These are phyloP conservation scores for Aureobasidium lini DNA, from an alignment of 2,329 filamentous ascomycete species.

Conservation along the genomic window DNA sequence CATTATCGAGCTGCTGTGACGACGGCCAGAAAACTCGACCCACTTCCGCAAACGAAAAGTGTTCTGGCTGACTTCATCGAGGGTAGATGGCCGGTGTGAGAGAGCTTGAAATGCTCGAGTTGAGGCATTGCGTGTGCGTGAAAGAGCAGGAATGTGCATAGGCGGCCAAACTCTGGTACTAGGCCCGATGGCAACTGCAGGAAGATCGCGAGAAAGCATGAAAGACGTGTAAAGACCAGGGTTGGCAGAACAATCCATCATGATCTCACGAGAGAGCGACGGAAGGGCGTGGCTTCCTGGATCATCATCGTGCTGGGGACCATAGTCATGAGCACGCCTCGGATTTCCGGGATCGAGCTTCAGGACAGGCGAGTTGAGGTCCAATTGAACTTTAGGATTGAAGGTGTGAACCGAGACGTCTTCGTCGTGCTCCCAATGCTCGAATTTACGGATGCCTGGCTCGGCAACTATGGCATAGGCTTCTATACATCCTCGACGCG, in stretches of 20 bases:
- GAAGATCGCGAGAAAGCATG: conserved; percentile 53
- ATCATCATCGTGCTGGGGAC: conserved; percentile 14
- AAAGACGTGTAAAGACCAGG: conserved; percentile 57
- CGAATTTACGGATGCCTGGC: conserved; percentile 46
- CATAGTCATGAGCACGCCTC: conserved; percentile 17
- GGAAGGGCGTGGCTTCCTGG: conserved; percentile 16
- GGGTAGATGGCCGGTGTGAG: conserved; percentile 43
- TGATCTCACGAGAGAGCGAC: conserved; percentile 40
- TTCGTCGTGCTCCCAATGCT: conserved; percentile 58
- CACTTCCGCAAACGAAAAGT: conserved; percentile 70
- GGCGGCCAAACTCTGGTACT: conserved; percentile 63
- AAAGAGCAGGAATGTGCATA: conserved; percentile 54
- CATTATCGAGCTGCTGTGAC: conserved; percentile 23
- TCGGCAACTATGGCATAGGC: conserved; percentile 68
- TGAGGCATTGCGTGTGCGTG: conserved; percentile 49
- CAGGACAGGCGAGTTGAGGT: conserved; percentile 64
- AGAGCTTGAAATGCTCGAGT: conserved; percentile 35
- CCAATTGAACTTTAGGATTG: conserved; percentile 60
- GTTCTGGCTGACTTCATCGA: conserved; percentile 57
- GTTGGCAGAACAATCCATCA: conserved; percentile 38
- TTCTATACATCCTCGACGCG: conserved; percentile 66
- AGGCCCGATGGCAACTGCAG: conserved; percentile 31
- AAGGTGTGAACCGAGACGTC: conserved; percentile 67
- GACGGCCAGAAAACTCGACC: conserved; percentile 53
- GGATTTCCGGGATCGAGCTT: conserved; percentile 31